Base-by-base conservation (phyloP, 2,329 filamentous ascomycete species). In the Aspergillus sojae region DNA sequence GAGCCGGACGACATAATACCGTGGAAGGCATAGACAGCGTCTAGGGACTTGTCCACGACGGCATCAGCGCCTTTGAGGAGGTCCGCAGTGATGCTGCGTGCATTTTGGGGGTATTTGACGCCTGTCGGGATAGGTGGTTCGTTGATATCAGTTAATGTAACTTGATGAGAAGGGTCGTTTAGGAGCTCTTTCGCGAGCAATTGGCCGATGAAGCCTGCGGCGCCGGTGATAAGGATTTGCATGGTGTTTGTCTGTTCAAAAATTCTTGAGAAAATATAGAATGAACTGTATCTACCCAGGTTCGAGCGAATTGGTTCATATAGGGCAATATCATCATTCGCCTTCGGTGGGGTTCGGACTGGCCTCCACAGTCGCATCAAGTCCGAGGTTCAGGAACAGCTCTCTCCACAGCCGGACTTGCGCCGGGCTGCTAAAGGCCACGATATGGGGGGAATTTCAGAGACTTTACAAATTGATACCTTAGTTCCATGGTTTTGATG, bases 1-100 rank as follows among this genome's bases (percentile, higher is more conserved):
- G 86, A 85, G 6, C 86, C 86, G 14, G 84, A 84, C 0, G 87
- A 89, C 88, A 90, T 89, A 79, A 89, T 88, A 65, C 88, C 88
- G 75, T 90, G 88, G 73, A 90, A 86, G 69, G 88, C 80, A 76
- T 87, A 89, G 62, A 85, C 80, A 54, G 84, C 83, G 63, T 83
- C 79, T 4, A 87, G 77, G 1, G 83, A 81, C 30, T 78, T 75
- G 28, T 75, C 67, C 39, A 80, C 75, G 5, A 81, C 65, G 14
- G 70, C 66, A 26, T 72, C 70, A 21, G 82, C 80, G 4, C 79
- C 78, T 1, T 74, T 72, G 16, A 86, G 79, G 2, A 89, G 80
- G 71, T 89, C 86, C 11, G 84, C 82, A 30, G 81, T 80, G 50
- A 87, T 64, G 43, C 79, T 76, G 26, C 76, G 81, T 0, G 83